Base-by-base conservation (phyloP, 1,284 basidiomycete species). In the Pseudozyma tsukubaensis region DNA sequence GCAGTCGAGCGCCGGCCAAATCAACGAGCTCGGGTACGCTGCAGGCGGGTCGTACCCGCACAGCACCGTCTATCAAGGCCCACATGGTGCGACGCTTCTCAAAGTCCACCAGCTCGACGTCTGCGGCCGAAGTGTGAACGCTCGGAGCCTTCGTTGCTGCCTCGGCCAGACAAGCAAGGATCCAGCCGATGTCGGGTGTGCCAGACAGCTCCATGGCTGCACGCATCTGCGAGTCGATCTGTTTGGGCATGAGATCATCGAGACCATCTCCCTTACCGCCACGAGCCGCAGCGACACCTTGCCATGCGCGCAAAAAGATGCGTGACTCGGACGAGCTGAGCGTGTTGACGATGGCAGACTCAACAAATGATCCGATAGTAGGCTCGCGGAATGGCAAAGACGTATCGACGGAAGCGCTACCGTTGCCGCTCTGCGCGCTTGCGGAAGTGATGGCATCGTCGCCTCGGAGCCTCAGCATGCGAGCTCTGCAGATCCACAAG, bases 131-230 rank as follows among this genome's bases (percentile, higher is more conserved):
- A 1, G 50, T 50, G n/a, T 57, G 54, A 14, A 58, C 51, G 45
- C 60, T 65, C 12, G 71, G 61, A 11, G 69, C 62, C 36, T 64
- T 69, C 16, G 70, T 76, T 5, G 60, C 70, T 1, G 65, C 78
- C 35, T 83, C 64, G 9, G 82, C 82, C 18, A 84, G 55, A 29
- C 73, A 79, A 16, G 67, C 55, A 10, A 84, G 72, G 24, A 81
- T 62, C 83, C 83, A 84, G 43, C 78, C 80, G 42, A 83, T 70
- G 58, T 84, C 83, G 0, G 78, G 78, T 16, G 79, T 81, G 6
- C 70, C 67, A 0, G 67, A 66, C 11, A 50, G 44, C 49, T 66
- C 59, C 13, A 56, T 45, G 13, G 69, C 56, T 14, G 56, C 50
- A 35, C 63, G 65, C 52, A 64, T 58, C 10, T 51, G 44, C 4